Evolutionary conservation across 768 basidiomycete genomes (phyloP), one percentile per base, ranked within the genome.

Genomic region (Russula virescens): DNA sequence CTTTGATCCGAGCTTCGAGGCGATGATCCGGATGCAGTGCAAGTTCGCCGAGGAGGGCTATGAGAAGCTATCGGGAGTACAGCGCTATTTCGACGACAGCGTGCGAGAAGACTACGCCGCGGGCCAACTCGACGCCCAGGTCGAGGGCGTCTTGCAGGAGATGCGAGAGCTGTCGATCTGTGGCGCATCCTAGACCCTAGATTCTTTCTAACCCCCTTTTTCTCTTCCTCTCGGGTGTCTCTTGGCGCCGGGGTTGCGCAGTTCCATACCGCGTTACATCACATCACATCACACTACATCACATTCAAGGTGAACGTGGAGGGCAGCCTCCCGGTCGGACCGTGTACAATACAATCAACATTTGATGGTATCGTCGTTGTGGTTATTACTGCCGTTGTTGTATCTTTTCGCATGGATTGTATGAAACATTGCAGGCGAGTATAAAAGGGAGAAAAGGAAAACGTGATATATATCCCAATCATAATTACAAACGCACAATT

Each of bases 21-120:
- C 96, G 50, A 98, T 98, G 96, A 94, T 94, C 66, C 84, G 97
- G 34, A 91, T 97, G 85, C 97, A 99, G 71, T 85, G 91, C 71
- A 94, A 95, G 71, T 98, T 98, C 71, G 95, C 96, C 0, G 93
- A 98, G 73, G 96, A 99, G 69, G 95, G 96, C 0, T 98, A 99
- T 72, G 94, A 98, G 77, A 97, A 94, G 75, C 83, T 98, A 55
- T 89, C 94, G 54, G 87, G 92, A 49, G 95, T 98, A 10, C 96
- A 99, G 74, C 79, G 93, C 64, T 96, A 94, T 75, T 98, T 98
- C 70, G 80, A 84, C 2, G 93, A 97, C 53, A 87, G 78, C 65
- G 91, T 96, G 45, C 82, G 95, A 64, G 96, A 99, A 68, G 97
- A 98, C 68, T 99, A 99, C 70, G 96, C 97, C 40, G 91, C 92